Percentiles rank a stretch among this genome's conserved stretches.
Evolutionary conservation across 2,329 filamentous ascomycete species (phyloP).

Genomic region (Parastagonospora avenae): DNA sequence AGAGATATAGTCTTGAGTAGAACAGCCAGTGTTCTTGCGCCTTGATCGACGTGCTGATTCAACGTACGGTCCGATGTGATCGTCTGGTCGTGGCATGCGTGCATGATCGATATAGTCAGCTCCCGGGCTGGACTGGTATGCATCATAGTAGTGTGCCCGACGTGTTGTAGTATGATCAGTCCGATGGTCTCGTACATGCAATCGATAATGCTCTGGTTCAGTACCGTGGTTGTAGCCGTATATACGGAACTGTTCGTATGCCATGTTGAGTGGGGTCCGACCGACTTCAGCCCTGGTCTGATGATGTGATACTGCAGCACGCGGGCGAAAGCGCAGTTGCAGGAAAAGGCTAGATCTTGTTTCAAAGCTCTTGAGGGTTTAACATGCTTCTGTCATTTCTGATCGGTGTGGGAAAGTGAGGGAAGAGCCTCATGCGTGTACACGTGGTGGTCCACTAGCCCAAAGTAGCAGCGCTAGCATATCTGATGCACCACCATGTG

Average conservation of each 20-base stretch:
- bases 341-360: neutral
- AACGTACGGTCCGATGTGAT: no score
- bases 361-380: neutral
- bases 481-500: no score
- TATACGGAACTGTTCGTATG: neutral
- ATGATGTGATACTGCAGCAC: no score
- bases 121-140: no score
- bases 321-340: neutral
- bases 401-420: constrained; percentile 4
- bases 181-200: no score
- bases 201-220: neutral
- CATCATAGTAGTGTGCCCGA: no score
- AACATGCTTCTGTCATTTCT: neutral
- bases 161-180: no score
- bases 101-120: no score
- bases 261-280: no score
- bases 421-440: constrained; percentile 4
- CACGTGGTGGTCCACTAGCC: constrained; percentile 16
- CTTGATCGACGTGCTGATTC: constrained; percentile 2
- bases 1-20: constrained; percentile 10
- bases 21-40: constrained; percentile 6
- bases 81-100: no score
- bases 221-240: neutral
- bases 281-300: no score
- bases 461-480: neutral